Evolutionary conservation across 2,329 filamentous ascomycete genomes (phyloP).

Genomic region (Xylaria sp.): DNA sequence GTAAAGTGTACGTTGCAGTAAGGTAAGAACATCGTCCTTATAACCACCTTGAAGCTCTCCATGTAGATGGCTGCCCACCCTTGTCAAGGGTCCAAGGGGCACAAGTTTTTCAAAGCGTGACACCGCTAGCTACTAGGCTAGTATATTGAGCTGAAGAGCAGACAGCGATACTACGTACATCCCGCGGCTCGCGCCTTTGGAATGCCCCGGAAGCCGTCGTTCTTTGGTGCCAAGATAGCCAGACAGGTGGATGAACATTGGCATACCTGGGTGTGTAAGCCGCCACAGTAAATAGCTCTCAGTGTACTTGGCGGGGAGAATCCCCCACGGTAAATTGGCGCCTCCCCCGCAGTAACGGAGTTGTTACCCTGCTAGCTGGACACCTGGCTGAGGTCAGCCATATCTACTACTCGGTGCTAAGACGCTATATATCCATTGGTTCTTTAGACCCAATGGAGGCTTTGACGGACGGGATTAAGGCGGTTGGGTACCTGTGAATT

Average conservation of each 20-base stretch:
- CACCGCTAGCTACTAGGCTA: too few species aligned
- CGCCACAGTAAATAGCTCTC: neutral
- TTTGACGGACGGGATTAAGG: neutral
- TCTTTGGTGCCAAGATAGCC: neutral
- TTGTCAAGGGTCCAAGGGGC: neutral
- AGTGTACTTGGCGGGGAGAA: neutral
- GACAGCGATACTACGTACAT: neutral
- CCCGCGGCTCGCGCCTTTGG: too few species aligned
- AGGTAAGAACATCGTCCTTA: neutral
- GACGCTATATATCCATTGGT: neutral
- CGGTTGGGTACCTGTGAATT: too few species aligned
- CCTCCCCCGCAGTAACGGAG: slow-evolving; percentile 5
- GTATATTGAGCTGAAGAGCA: too few species aligned
- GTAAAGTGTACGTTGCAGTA: neutral
- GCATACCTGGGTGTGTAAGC: neutral
- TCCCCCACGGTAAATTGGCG: slow-evolving; percentile 13
- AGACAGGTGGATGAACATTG: neutral
- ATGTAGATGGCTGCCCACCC: too few species aligned
- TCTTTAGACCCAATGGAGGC: neutral
- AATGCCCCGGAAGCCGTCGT: slow-evolving; percentile 4
- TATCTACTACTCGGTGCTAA: neutral
- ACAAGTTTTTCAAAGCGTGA: neutral
- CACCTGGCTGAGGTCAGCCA: slow-evolving; percentile 22
- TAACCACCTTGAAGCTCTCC: neutral
- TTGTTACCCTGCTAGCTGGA: neutral